Conservation (phyloP, 2,329 filamentous ascomycete genomes). For the Nemania abortiva region DNA sequence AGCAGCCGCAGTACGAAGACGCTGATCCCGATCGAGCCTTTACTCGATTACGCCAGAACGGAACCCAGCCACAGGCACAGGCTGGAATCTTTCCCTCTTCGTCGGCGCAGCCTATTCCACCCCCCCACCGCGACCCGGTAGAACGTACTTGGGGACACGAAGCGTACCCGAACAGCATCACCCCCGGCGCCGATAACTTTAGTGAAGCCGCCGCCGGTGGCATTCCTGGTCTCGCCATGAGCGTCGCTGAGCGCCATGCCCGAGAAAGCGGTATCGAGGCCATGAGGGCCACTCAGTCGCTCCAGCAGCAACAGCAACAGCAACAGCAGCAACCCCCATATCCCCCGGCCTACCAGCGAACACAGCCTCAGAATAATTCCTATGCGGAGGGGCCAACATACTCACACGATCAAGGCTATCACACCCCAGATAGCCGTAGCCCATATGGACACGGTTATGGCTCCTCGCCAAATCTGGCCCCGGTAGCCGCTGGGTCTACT, state of each 20-base stretch:
- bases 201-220: slow-evolving; percentile 72
- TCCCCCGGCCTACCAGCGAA: slow-evolving; percentile 40
- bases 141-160: slow-evolving; percentile 44
- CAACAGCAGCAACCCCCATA: slow-evolving; percentile 41
- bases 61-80: slow-evolving; percentile 51
- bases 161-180: slow-evolving; percentile 58
- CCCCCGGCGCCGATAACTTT: slow-evolving; percentile 76
- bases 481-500: slow-evolving; percentile 54
- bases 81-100: slow-evolving; percentile 38
- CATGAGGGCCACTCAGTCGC: slow-evolving; percentile 57
- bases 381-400: slow-evolving; percentile 43
- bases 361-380: slow-evolving; percentile 34
- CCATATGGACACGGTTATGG: slow-evolving; percentile 53
- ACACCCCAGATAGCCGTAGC: slow-evolving; percentile 34
- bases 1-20: slow-evolving; percentile 44
- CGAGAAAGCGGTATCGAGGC: slow-evolving; percentile 75
- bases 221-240: slow-evolving; percentile 75
- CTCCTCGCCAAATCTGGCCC: slow-evolving; percentile 59
- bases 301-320: slow-evolving; percentile 42
- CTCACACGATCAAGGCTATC: slow-evolving; percentile 40
- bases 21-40: slow-evolving; percentile 56
- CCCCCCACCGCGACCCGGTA: slow-evolving; percentile 44
- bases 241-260: slow-evolving; percentile 73
- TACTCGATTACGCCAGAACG: slow-evolving; percentile 51
- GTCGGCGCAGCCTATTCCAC: slow-evolving; percentile 47